Evolutionary conservation across 2,329 filamentous ascomycete genomes (phyloP).

Genomic region (Diaporthe sp.): DNA sequence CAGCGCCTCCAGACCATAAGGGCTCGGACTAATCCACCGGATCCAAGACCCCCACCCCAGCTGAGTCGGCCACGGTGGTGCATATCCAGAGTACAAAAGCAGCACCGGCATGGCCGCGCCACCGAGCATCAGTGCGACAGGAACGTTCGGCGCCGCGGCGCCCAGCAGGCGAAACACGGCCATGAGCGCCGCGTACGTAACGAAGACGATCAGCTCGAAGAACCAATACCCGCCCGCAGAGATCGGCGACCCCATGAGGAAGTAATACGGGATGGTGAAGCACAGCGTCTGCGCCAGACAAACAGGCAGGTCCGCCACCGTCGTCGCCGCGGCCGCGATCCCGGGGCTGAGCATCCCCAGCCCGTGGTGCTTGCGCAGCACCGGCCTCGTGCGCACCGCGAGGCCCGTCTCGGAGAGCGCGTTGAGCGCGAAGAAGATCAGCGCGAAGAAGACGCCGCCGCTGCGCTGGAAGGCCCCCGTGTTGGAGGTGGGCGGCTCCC

Average conservation of each 20-base stretch:
- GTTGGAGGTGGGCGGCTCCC: background rate
- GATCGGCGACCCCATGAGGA: background rate
- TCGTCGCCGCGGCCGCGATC: background rate
- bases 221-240: background rate
- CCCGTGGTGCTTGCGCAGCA: constrained; percentile 13
- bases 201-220: constrained; percentile 3
- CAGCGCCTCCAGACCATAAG: background rate
- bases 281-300: background rate
- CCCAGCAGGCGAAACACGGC: constrained; percentile 49
- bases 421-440: constrained; percentile 9
- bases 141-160: background rate
- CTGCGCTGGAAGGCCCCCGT: constrained; percentile 11
- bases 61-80: constrained; percentile 63
- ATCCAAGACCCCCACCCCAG: constrained; percentile 65
- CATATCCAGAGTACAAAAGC: constrained; percentile 3
- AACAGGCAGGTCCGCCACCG: background rate
- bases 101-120: constrained; percentile 59
- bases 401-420: background rate
- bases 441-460: constrained; percentile 16
- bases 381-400: background rate
- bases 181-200: constrained; percentile 57
- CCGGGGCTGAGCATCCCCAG: constrained; percentile 6
- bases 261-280: constrained; percentile 3
- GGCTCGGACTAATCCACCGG: constrained; percentile 60
- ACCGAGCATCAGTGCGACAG: constrained; percentile 1